Conservation (phyloP, 805 yeast species). For the Candida palmyrensis region DNA sequence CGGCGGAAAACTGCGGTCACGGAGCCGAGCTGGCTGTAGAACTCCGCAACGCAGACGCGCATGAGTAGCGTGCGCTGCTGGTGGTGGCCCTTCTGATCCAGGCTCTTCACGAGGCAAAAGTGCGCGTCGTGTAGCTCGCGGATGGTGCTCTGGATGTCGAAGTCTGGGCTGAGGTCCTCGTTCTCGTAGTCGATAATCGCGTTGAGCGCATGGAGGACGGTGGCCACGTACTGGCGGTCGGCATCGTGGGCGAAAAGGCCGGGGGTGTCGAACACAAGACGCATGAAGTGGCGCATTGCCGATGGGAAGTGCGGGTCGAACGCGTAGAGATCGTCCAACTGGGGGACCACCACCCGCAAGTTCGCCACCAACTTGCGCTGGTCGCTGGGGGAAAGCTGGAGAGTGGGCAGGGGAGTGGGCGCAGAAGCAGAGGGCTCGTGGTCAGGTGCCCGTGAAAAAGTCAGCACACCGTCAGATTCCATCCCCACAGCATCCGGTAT, state of each 20-base stretch:
- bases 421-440: background rate
- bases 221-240: constrained; percentile 20
- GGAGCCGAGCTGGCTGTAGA: background rate
- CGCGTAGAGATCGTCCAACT: constrained; percentile 21
- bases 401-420: constrained; percentile 1
- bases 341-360: constrained; percentile 17
- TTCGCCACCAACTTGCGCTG: constrained; percentile 10
- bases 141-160: constrained; percentile 17
- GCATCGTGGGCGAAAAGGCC: background rate
- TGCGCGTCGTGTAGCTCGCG: constrained; percentile 13
- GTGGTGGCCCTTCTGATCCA: constrained; percentile 3
- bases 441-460: too few species aligned
- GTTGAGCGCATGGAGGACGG: constrained; percentile 14
- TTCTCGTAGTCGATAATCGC: constrained; percentile 26
- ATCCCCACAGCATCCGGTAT: background rate
- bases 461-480: too few species aligned
- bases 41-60: constrained; percentile 21
- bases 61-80: constrained; percentile 21
- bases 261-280: constrained; percentile 16
- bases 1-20: background rate
- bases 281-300: constrained; percentile 19
- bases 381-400: constrained; percentile 12
- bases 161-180: constrained; percentile 14
- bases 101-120: constrained; percentile 8
- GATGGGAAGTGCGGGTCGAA: constrained; percentile 18